Conservation (phyloP, 108 stramenopile species). For the Seminavis robusta region DNA sequence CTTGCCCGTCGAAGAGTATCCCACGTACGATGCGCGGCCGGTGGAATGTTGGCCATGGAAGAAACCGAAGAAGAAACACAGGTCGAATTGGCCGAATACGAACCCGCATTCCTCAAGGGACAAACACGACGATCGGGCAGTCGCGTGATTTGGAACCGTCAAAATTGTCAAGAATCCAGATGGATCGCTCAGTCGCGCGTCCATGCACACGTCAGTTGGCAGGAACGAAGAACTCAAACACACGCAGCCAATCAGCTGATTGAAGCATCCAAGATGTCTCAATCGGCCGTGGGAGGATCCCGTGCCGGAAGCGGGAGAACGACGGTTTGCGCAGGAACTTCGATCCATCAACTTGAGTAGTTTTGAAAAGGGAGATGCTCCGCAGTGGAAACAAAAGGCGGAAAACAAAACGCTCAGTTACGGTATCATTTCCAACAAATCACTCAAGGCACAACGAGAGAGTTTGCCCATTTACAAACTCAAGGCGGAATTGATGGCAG, state of each 20-base stretch:
- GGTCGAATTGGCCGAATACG: slow-evolving; percentile 90
- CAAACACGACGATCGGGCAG: slow-evolving; percentile 83
- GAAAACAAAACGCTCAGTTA: slow-evolving; percentile 91
- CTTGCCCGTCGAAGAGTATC: slow-evolving; percentile 94
- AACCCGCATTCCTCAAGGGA: slow-evolving; percentile 95
- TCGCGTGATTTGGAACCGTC: slow-evolving; percentile 83
- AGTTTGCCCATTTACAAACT: slow-evolving; percentile 88
- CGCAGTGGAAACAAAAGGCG: slow-evolving; percentile 97
- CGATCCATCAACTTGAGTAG: slow-evolving; percentile 90
- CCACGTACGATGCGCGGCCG: slow-evolving; percentile 92
- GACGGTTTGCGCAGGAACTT: slow-evolving; percentile 97
- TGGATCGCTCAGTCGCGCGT: slow-evolving; percentile 94
- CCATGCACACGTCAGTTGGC: slow-evolving; percentile 91
- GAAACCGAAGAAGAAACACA: slow-evolving; percentile 96
- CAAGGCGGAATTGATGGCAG: slow-evolving; percentile 80
- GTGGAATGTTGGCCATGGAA: slow-evolving; percentile 92
- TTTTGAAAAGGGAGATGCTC: slow-evolving; percentile 87
- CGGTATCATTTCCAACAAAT: slow-evolving; percentile 92
- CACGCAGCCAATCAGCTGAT: slow-evolving; percentile 95
- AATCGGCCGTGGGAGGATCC: slow-evolving; percentile 99
- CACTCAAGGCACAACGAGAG: slow-evolving; percentile 95
- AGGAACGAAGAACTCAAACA: slow-evolving; percentile 94
- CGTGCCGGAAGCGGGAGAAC: slow-evolving; percentile 93
- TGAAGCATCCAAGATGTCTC: slow-evolving; percentile 94
- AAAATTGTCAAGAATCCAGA: slow-evolving; percentile 98